Conservation (phyloP, 2,329 filamentous ascomycete species). For the Tolypocladium cylindrosporum region DNA sequence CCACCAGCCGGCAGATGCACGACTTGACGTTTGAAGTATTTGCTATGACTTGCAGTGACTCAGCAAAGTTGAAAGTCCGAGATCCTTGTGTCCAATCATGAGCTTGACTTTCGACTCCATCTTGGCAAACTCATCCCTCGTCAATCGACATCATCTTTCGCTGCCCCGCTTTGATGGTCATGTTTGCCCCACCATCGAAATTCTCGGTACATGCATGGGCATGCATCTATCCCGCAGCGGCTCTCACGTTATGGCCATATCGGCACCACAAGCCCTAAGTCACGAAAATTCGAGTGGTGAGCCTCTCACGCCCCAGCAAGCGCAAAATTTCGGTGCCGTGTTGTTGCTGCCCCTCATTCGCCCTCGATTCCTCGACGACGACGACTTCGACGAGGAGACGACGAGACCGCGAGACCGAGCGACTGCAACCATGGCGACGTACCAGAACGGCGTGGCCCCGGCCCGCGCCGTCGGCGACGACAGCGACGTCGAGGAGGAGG, state of each 20-base stretch:
- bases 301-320: slow-evolving; percentile 15
- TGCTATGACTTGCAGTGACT: not conserved
- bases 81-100: not conserved
- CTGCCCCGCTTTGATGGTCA: slow-evolving; percentile 17
- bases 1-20: not conserved
- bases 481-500: slow-evolving; percentile 93
- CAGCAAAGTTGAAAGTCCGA: not conserved
- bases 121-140: not conserved
- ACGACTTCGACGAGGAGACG: slow-evolving; percentile 16
- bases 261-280: slow-evolving; percentile 29
- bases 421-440: slow-evolving; percentile 43
- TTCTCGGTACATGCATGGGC: slow-evolving; percentile 15
- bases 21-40: not conserved
- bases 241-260: slow-evolving; percentile 14
- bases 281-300: slow-evolving; percentile 22
- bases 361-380: slow-evolving; percentile 10
- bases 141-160: not conserved
- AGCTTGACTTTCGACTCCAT: not conserved
- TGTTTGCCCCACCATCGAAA: slow-evolving; percentile 8
- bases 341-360: slow-evolving; percentile 15
- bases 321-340: slow-evolving; percentile 24
- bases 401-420: slow-evolving; percentile 16
- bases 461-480: slow-evolving; percentile 61
- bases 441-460: slow-evolving; percentile 51
- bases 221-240: slow-evolving; percentile 14